These are phyloP conservation scores for Paramecium primaurelia DNA, from an alignment of 73 alveolate genomes.

Conservation along the genomic window DNA sequence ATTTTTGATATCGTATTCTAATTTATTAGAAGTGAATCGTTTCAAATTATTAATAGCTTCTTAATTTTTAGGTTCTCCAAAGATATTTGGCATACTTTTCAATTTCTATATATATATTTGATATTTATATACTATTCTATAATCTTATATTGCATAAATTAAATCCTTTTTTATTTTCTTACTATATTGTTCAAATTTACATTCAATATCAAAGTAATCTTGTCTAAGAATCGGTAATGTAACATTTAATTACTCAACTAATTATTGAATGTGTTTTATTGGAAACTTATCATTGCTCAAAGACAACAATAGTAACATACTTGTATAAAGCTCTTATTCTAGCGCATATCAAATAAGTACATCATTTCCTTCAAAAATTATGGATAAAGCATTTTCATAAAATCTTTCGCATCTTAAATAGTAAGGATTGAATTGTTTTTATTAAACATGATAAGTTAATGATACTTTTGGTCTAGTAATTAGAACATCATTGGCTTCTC, in stretches of 20 bases:
- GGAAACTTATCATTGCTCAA: neutral
- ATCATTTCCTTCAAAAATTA: neutral
- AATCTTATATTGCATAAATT: neutral
- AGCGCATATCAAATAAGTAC: slow-evolving; percentile 13
- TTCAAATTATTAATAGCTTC: neutral
- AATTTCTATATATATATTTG: neutral
- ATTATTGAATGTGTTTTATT: neutral
- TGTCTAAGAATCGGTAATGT: neutral
- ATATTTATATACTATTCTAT: neutral
- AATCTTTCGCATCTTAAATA: neutral
- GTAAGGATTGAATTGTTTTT: neutral
- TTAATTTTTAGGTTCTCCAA: neutral
- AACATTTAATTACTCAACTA: neutral
- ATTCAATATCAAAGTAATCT: neutral
- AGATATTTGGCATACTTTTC: neutral
- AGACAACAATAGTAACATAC: neutral
- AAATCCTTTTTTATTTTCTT: neutral
- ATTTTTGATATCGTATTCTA: slow-evolving; percentile 13
- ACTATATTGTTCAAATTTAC: neutral
- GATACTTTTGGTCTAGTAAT: neutral
- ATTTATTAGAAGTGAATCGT: neutral
- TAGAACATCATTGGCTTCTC: neutral
- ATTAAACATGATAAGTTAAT: neutral
- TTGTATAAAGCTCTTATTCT: slow-evolving; percentile 4
- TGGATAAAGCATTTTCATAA: neutral